phyloP scores from a whole-genome alignment of 2,329 filamentous ascomycete species.

The Alternaria angustiovoidea region DNA sequence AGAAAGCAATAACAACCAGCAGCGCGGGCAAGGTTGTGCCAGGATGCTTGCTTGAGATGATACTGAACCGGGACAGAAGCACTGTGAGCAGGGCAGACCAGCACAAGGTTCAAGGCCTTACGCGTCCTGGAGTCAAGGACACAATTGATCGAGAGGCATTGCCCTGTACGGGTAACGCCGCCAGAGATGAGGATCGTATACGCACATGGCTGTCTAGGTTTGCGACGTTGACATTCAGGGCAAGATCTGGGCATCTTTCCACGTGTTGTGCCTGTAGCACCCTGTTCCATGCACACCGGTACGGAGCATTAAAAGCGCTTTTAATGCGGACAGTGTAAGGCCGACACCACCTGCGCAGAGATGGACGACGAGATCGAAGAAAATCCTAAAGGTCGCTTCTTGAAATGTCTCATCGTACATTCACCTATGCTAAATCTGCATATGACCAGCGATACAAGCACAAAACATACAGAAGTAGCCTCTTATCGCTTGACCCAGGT shows the following conservation, averaged over 20 bases:
- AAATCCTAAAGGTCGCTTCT: not conserved
- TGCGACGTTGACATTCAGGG: not conserved
- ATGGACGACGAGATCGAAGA: not conserved
- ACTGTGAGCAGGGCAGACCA: constrained; percentile 10
- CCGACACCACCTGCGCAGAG: not conserved
- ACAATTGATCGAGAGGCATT: not conserved
- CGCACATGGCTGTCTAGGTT: constrained; percentile 4
- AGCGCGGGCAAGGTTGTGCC: constrained; percentile 12
- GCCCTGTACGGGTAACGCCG: not conserved
- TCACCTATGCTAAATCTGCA: constrained; percentile 26
- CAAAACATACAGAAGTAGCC: constrained; percentile 36
- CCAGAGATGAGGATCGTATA: not conserved
- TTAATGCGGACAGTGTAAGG: not conserved
- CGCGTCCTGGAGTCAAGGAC: not conserved
- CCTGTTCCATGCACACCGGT: not conserved
- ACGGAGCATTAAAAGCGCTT: not conserved
- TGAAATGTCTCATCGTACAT: constrained; percentile 15
- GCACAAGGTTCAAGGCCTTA: constrained; percentile 10
- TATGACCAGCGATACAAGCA: constrained; percentile 20
- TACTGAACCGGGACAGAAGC: constrained; percentile 18
- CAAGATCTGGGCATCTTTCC: not conserved
- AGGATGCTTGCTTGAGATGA: constrained; percentile 23
- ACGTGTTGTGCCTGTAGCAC: not conserved
- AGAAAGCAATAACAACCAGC: constrained; percentile 12
- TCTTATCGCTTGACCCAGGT: constrained; percentile 88